phyloP scores from a whole-genome alignment of 768 basidiomycete species.

The Tylopilus felleus region DNA sequence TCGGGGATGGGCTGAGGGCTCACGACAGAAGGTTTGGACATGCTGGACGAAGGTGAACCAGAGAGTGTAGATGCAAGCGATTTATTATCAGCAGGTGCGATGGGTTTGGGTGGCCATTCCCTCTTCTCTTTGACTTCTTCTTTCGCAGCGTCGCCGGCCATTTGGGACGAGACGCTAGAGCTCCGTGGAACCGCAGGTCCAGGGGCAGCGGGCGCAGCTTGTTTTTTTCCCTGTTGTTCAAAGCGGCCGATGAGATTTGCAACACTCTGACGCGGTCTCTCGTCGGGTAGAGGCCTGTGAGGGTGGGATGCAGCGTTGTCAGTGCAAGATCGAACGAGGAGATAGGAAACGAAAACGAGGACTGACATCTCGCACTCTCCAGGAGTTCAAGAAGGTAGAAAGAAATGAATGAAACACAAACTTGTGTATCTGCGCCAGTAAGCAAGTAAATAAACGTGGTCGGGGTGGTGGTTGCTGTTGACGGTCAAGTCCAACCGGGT shows the following conservation, averaged over 20 bases:
- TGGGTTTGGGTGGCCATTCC: conserved; percentile 70
- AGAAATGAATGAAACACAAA: conserved; percentile 14
- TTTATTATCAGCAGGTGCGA: conserved; percentile 33
- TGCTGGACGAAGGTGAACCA: conserved; percentile 26
- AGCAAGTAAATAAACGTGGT: conserved; percentile 16
- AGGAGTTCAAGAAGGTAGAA: conserved; percentile 12
- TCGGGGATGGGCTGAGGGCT: conserved; percentile 32
- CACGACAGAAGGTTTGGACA: conserved; percentile 17
- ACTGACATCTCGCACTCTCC: conserved; percentile 30
- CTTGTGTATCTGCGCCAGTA: conserved; percentile 6
- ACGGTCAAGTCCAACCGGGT: background rate
- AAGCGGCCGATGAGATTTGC: conserved; percentile 90
- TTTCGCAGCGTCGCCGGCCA: conserved; percentile 58
- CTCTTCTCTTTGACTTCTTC: conserved; percentile 68
- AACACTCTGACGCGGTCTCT: conserved; percentile 81
- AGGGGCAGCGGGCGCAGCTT: conserved; percentile 38
- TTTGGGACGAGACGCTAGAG: conserved; percentile 64
- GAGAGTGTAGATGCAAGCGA: conserved; percentile 36
- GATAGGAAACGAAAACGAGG: background rate
- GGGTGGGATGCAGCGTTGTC: conserved; percentile 8
- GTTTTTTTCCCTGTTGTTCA: conserved; percentile 75
- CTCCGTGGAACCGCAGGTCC: conserved; percentile 45
- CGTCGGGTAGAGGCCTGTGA: conserved; percentile 80
- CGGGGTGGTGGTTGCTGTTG: conserved; percentile 28
- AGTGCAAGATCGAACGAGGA: conserved; percentile 11